Conservation (phyloP, 768 basidiomycete genomes). For the Suillus subaureus region DNA sequence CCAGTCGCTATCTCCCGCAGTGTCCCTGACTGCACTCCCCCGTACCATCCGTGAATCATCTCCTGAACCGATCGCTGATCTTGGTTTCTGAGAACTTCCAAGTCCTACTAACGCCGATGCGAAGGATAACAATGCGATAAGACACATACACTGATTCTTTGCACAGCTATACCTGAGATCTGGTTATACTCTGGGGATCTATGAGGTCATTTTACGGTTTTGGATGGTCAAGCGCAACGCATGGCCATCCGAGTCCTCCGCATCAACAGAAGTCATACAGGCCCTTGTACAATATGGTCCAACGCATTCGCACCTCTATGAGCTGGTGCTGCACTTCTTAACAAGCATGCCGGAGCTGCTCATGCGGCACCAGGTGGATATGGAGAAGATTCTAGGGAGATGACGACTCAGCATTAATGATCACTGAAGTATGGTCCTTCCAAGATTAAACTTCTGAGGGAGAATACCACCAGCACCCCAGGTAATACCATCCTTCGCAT, state of each 20-base stretch:
- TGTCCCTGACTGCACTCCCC: slow-evolving; percentile 71
- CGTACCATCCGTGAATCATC: slow-evolving; percentile 81
- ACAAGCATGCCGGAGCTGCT: slow-evolving; percentile 80
- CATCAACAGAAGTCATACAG: slow-evolving; percentile 56
- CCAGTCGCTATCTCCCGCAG: slow-evolving; percentile 78
- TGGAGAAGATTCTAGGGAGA: slow-evolving; percentile 60
- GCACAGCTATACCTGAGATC: slow-evolving; percentile 79
- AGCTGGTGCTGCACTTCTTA: slow-evolving; percentile 85
- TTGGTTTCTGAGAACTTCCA: slow-evolving; percentile 75
- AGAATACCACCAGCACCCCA: not conserved
- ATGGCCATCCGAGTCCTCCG: slow-evolving; percentile 40
- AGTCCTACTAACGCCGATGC: slow-evolving; percentile 8
- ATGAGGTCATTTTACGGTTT: slow-evolving; percentile 91
- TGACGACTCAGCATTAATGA: not conserved
- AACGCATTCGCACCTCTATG: slow-evolving; percentile 75
- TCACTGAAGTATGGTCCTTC: not conserved
- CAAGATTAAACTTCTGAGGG: not conserved
- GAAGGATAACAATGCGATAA: slow-evolving; percentile 63
- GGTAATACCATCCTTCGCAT: not conserved
- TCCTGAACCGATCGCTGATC: slow-evolving; percentile 87
- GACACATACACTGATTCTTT: slow-evolving; percentile 90
- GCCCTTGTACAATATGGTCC: slow-evolving; percentile 77
- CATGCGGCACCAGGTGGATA: slow-evolving; percentile 66
- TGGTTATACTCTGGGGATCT: slow-evolving; percentile 94
- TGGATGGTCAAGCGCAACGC: slow-evolving; percentile 75